These are phyloP conservation scores for Ophiocordyceps unilateralis DNA, from an alignment of 2,329 filamentous ascomycete species.

Conservation along the genomic window DNA sequence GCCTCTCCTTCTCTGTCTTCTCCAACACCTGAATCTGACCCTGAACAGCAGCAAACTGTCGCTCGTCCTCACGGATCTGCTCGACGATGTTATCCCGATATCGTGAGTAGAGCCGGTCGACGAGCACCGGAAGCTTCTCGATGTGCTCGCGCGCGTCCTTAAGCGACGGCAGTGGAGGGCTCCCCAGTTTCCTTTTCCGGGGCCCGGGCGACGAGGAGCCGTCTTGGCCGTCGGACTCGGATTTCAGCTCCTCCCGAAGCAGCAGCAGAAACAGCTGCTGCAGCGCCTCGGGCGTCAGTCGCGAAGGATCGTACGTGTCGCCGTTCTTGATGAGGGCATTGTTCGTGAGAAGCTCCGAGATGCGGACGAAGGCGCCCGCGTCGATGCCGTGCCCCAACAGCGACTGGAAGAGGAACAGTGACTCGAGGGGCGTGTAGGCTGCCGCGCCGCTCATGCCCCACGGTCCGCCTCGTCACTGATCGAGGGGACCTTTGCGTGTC, in stretches of 20 bases:
- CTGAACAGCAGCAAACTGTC: slow-evolving; percentile 42
- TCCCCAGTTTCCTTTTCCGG: slow-evolving; percentile 60
- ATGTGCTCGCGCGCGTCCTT: slow-evolving; percentile 49
- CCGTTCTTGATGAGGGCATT: slow-evolving; percentile 58
- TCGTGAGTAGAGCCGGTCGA: slow-evolving; percentile 56
- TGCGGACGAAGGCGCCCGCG: slow-evolving; percentile 47
- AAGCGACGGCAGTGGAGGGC: slow-evolving; percentile 44
- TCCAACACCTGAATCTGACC: slow-evolving; percentile 54
- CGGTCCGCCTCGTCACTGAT: slow-evolving; percentile 35
- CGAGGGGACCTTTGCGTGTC: slow-evolving; percentile 36
- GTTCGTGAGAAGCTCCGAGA: slow-evolving; percentile 57
- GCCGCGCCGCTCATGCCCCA: slow-evolving; percentile 40
- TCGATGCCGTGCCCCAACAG: slow-evolving; percentile 51
- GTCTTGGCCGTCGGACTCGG: slow-evolving; percentile 22
- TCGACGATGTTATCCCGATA: slow-evolving; percentile 56
- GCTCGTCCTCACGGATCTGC: slow-evolving; percentile 60
- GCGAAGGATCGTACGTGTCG: slow-evolving; percentile 51
- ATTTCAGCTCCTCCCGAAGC: slow-evolving; percentile 53
- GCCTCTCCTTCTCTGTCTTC: slow-evolving; percentile 21
- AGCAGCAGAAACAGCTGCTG: slow-evolving; percentile 63
- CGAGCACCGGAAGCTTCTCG: slow-evolving; percentile 51
- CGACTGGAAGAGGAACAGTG: slow-evolving; percentile 69
- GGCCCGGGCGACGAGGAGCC: slow-evolving; percentile 29
- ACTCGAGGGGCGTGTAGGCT: slow-evolving; percentile 71
- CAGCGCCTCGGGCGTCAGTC: slow-evolving; percentile 62